phyloP scores from a whole-genome alignment of 352 stramenopile species.

The Pythium vanterpoolii region DNA sequence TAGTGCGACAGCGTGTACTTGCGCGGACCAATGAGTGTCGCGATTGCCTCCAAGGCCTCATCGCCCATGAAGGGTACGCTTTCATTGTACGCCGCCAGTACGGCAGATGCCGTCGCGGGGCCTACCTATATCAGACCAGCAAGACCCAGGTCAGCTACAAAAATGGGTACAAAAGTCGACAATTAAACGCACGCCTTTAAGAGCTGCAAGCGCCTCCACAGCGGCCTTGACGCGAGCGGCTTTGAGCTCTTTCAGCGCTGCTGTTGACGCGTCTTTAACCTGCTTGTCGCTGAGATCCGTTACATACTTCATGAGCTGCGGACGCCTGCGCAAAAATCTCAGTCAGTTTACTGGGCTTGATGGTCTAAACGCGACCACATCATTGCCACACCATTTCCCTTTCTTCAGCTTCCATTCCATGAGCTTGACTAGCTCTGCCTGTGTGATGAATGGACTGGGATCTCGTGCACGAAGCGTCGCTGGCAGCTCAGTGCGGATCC shows the following conservation, averaged over 20 bases:
- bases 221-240: conserved; percentile 33
- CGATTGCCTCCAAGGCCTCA: conserved; percentile 70
- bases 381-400: conserved; percentile 59
- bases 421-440: conserved; percentile 53
- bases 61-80: conserved; percentile 77
- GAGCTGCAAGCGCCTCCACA: conserved; percentile 42
- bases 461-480: conserved; percentile 40
- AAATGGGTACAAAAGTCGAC: neutral
- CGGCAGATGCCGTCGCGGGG: conserved; percentile 68
- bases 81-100: conserved; percentile 66
- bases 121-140: conserved; percentile 48
- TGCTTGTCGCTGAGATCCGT: conserved; percentile 36
- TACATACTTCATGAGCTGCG: conserved; percentile 74
- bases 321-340: conserved; percentile 34
- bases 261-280: conserved; percentile 43
- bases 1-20: conserved; percentile 82
- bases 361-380: neutral
- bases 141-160: neutral
- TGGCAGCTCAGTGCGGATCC: conserved; percentile 47
- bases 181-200: conserved; percentile 61
- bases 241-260: conserved; percentile 43
- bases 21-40: conserved; percentile 56
- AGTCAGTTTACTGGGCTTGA: neutral
- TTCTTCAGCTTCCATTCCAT: conserved; percentile 88
- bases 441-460: conserved; percentile 43